phyloP scores from a whole-genome alignment of 495 filamentous ascomycete species.

The Neurospora sp. region DNA sequence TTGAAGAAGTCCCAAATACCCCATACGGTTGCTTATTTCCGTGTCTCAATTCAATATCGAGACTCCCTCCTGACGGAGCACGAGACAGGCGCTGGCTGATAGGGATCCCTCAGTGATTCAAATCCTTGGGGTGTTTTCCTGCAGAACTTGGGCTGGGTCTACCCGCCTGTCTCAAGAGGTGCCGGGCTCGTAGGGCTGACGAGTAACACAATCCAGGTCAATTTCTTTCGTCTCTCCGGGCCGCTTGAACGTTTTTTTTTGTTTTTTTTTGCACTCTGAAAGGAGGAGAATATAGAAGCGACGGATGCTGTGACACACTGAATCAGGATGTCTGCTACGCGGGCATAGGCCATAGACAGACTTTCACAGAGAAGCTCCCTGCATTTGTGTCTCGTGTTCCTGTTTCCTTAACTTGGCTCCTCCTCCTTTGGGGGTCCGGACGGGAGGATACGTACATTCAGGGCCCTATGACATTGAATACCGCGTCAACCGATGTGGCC shows the following conservation, averaged over 20 bases:
- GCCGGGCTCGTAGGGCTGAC: background rate
- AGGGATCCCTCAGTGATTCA: background rate
- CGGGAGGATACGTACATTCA: background rate
- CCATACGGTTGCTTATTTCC: background rate
- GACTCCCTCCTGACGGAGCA: background rate
- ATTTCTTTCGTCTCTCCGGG: background rate
- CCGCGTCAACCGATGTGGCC: background rate
- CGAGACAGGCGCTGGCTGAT: background rate
- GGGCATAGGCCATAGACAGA: background rate
- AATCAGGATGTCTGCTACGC: background rate
- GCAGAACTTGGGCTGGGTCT: background rate
- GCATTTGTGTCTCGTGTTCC: background rate
- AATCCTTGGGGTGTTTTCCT: background rate
- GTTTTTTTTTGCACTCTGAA: background rate
- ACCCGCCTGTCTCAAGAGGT: background rate
- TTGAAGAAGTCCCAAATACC: background rate
- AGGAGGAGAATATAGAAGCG: background rate
- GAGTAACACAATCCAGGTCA: background rate
- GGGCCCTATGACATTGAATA: background rate
- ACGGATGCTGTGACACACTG: background rate
- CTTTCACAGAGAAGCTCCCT: background rate
- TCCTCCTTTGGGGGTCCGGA: background rate
- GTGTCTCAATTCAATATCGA: background rate
- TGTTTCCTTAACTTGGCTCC: background rate
- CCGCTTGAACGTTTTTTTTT: background rate